A percentile compares a stretch with the other conserved stretches of the same genome.
Conservation (phyloP, 1,139 yeast species). For the Blastobotrys arbuscula region DNA sequence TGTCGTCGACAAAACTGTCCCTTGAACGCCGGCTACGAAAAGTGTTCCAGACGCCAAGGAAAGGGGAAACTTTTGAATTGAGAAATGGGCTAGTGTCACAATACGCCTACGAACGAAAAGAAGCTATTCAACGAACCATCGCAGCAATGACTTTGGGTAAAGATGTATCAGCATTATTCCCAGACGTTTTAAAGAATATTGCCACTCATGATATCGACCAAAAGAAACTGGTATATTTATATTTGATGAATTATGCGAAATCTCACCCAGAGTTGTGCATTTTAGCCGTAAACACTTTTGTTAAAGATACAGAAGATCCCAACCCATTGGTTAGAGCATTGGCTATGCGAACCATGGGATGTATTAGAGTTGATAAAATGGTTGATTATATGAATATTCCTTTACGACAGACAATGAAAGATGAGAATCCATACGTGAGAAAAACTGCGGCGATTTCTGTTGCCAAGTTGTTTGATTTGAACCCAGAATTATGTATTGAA, state of each 20-base stretch:
- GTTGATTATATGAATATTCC: constrained; percentile 94
- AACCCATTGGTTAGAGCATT: constrained; percentile 93
- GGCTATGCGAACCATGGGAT: constrained; percentile 98
- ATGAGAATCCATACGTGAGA: constrained; percentile 95
- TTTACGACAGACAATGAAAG: constrained; percentile 72
- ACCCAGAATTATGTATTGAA: constrained; percentile 74
- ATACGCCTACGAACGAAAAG: constrained; percentile 83
- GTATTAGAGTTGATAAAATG: constrained; percentile 92
- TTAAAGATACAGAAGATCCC: constrained; percentile 89
- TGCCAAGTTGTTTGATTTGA: constrained; percentile 87
- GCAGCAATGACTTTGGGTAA: constrained; percentile 99
- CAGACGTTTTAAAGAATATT: constrained; percentile 92
- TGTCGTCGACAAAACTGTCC: constrained; percentile 17
- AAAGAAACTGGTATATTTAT: constrained; percentile 89
- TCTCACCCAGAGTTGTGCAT: constrained; percentile 94
- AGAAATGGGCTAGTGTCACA: constrained; percentile 89
- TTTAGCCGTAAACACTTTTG: constrained; percentile 95
- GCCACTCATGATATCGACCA: constrained; percentile 97
- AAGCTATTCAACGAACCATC: constrained; percentile 93
- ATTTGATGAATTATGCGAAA: constrained; percentile 95
- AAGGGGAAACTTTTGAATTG: constrained; percentile 81
- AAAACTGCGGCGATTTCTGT: constrained; percentile 98
- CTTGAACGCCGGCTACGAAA: constrained; percentile 46
- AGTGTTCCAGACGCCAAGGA: constrained; percentile 54
- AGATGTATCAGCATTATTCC: constrained; percentile 90